Conservation (phyloP, 805 yeast species). For the Pichia rugopelliculosa region DNA sequence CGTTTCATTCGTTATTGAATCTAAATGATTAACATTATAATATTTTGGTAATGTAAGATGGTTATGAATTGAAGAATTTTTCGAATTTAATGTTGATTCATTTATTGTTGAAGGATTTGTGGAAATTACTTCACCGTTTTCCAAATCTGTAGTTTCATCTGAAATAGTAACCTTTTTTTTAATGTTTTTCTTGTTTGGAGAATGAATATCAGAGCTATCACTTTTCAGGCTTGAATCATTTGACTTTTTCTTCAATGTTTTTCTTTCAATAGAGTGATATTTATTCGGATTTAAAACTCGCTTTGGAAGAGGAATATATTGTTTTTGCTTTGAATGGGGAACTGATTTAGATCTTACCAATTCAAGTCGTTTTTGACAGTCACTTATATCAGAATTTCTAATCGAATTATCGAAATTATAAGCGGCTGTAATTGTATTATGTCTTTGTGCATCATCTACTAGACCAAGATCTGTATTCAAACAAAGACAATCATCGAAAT, state of each 20-base stretch:
- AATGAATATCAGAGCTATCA: neutral
- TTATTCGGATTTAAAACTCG: neutral
- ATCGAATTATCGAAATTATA: constrained; percentile 2
- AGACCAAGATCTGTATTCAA: neutral
- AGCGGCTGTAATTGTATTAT: constrained; percentile 4
- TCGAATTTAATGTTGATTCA: neutral
- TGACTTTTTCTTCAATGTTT: neutral
- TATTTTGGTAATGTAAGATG: neutral
- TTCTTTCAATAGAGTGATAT: neutral
- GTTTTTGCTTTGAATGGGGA: neutral
- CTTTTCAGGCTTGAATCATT: neutral
- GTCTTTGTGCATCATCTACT: neutral
- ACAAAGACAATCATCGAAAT: too few species aligned
- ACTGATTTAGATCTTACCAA: neutral
- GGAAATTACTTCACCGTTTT: neutral
- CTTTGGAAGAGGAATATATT: neutral
- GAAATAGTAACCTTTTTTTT: neutral
- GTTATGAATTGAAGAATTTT: neutral
- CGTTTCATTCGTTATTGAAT: neutral
- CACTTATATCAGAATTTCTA: neutral
- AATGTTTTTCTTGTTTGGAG: neutral
- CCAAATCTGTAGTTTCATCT: neutral
- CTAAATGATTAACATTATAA: neutral
- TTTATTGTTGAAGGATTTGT: neutral
- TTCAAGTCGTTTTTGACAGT: neutral